Percentiles rank a stretch among this genome's conserved stretches.
These are phyloP conservation scores for Priceomyces medius DNA, from an alignment of 805 yeast genomes.

Conservation along the genomic window DNA sequence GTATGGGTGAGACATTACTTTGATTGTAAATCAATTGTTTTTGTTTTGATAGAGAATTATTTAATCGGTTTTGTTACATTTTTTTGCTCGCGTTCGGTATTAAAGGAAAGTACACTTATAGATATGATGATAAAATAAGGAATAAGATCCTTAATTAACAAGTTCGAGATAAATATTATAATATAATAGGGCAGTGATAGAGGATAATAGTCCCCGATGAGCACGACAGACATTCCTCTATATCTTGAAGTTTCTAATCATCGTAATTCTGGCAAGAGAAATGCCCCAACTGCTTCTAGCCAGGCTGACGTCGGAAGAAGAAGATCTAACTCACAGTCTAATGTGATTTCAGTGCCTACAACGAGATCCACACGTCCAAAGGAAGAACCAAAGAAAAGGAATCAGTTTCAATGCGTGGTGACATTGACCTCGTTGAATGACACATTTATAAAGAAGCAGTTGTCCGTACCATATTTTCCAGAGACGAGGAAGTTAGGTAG, in stretches of 20 bases:
- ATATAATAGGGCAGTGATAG: background rate
- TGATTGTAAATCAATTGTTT: background rate
- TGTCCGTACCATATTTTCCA: constrained; percentile 79
- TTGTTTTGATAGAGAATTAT: constrained; percentile 4
- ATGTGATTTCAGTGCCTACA: constrained; percentile 29
- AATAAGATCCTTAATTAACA: background rate
- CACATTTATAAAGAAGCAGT: constrained; percentile 75
- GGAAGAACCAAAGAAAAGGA: constrained; percentile 20
- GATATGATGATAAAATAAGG: background rate
- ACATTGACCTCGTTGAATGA: constrained; percentile 75
- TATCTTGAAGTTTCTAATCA: constrained; percentile 17
- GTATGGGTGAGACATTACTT: constrained; percentile 11
- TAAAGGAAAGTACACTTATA: background rate
- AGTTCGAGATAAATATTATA: constrained; percentile 1
- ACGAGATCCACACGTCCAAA: constrained; percentile 13
- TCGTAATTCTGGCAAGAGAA: constrained; percentile 2
- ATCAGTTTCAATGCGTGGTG: constrained; percentile 52
- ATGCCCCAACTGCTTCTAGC: constrained; percentile 4
- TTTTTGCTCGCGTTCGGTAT: background rate
- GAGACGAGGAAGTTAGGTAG: constrained; percentile 86
- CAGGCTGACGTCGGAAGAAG: constrained; percentile 19
- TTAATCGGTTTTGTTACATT: background rate
- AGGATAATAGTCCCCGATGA: constrained; percentile 3
- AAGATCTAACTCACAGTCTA: constrained; percentile 44
- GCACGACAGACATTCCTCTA: constrained; percentile 21